Evolutionary conservation across 768 basidiomycete genomes (phyloP).

Genomic region (Calocybe indica): DNA sequence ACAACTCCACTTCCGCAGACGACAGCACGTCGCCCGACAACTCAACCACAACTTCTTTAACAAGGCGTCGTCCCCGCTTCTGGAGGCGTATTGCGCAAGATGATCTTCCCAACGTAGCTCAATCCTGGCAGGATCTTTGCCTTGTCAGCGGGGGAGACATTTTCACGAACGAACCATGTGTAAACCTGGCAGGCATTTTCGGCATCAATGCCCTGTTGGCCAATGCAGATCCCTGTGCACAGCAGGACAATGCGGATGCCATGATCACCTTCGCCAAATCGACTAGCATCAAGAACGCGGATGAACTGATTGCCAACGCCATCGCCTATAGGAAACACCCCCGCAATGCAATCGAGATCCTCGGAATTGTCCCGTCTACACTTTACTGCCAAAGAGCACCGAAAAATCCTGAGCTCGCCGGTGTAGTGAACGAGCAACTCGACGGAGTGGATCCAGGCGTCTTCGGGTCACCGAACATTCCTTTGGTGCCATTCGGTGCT

Average conservation of each 20-base stretch:
- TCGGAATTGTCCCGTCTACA: constrained; percentile 38
- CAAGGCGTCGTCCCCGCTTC: constrained; percentile 8
- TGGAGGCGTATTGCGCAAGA: constrained; percentile 18
- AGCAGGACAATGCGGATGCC: constrained; percentile 41
- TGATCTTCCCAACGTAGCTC: constrained; percentile 30
- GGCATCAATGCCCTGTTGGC: constrained; percentile 40
- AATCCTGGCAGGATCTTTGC: constrained; percentile 41
- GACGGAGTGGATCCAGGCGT: constrained; percentile 37
- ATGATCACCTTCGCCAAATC: constrained; percentile 49
- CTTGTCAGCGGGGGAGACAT: constrained; percentile 34
- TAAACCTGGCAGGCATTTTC: constrained; percentile 30
- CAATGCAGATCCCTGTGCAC: constrained; percentile 39
- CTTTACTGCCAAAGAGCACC: constrained; percentile 37
- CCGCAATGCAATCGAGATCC: constrained; percentile 35
- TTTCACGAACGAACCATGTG: constrained; percentile 34
- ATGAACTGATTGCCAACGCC: constrained; percentile 35
- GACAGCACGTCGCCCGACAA: background rate
- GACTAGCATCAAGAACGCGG: constrained; percentile 29
- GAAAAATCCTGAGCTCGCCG: constrained; percentile 33
- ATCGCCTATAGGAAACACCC: constrained; percentile 36
- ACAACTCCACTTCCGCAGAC: background rate
- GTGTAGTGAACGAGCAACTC: constrained; percentile 34
- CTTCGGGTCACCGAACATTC: constrained; percentile 32
- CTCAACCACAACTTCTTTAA: background rate
- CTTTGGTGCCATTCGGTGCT: constrained; percentile 38